Conservation (phyloP, 352 stramenopile species). For the Phytophthora pluvialis region DNA sequence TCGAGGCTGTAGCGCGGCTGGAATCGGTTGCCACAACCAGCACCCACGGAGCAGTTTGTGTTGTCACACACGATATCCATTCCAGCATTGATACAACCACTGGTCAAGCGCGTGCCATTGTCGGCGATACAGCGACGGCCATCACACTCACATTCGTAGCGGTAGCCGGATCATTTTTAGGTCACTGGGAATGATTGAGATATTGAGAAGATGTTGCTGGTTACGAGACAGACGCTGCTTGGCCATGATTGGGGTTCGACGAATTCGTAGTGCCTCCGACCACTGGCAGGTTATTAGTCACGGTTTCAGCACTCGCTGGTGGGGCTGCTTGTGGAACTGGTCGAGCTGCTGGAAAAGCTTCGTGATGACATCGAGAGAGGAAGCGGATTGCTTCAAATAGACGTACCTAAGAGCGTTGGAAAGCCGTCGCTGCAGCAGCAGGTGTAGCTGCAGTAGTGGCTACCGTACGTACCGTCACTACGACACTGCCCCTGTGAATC, state of each 20-base stretch:
- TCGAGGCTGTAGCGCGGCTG: not conserved
- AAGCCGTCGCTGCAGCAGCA: not conserved
- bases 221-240: not conserved
- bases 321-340: too few relatives aligned
- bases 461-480: not conserved
- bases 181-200: not conserved
- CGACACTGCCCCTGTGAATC: too few relatives aligned
- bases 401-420: constrained; percentile 5
- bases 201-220: not conserved
- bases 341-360: too few relatives aligned
- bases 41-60: not conserved
- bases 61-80: constrained; percentile 6
- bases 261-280: constrained; percentile 8
- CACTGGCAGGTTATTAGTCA: not conserved
- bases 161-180: not conserved
- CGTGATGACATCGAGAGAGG: not conserved
- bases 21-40: not conserved
- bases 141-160: not conserved
- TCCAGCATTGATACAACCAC: constrained; percentile 1
- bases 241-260: not conserved
- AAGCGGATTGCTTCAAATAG: not conserved
- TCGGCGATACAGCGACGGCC: not conserved
- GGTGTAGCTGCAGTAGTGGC: not conserved
- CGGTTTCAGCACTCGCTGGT: not conserved
- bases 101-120: not conserved